Evolutionary conservation across 2,329 filamentous ascomycete genomes (phyloP), one percentile per base, ranked within the genome.

Genomic region (Scedosporium boydii): DNA sequence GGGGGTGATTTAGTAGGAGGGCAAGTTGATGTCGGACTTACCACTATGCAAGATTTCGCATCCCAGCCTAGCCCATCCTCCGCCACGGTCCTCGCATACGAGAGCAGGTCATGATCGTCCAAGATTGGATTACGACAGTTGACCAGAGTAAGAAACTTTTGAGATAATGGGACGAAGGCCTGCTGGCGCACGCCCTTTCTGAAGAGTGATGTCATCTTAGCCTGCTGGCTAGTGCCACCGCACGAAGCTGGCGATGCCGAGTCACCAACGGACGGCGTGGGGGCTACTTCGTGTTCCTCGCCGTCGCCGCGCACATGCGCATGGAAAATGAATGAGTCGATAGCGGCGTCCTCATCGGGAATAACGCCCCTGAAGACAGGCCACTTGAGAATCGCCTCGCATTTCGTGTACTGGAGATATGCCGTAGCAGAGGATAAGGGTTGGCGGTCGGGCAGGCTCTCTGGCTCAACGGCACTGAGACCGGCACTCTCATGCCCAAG

Each of bases 111-210:
- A 4, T 61, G 51, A 0, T 60, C 66, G 3, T 69, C 67, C n/a
- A 70, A 51, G 4, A 68, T 65, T 3, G 65, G 68, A 44, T 69
- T 70, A 26, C 68, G 63, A n/a, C 64, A 64, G 38, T 69, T 65
- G 2, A 67, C 66, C 34, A 65, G 59, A 14, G 61, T 57, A 0
- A 69, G 61, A 55, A 70, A 70, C 48, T 65, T 44, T 57, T 60
- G 59, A 18, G 63, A 66, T 5, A 66, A 38, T 12, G 59, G 44
- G 10, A 65, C 62, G 7, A 66, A 63, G 2, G 53, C 41, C 5
- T 63, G 60, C 10, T 66, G 61, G 1, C 34, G 57, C 29, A 66
- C 23, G 14, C 64, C 59, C 9, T 12, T 1, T 6, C 56, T 48
- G 7, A 21, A 16, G 16, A 9, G 3, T 21, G 16, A 21, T 46